Evolutionary conservation across 768 basidiomycete species (phyloP).

Genomic region (Termitomyces sp.): DNA sequence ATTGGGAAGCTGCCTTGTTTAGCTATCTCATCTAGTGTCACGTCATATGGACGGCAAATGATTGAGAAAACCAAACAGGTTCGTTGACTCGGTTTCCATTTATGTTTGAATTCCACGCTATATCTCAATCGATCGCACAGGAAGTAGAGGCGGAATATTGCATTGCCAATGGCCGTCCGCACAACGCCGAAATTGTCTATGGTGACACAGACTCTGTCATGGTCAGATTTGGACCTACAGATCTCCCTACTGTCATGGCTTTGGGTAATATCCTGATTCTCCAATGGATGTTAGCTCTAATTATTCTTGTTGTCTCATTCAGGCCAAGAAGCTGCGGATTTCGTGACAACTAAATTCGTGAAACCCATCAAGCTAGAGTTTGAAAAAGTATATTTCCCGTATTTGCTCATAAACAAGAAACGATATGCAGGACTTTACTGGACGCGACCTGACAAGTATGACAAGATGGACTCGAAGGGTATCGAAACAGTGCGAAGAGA

Average conservation of each 20-base stretch:
- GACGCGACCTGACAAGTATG: conserved; percentile 93
- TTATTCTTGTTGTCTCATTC: conserved; percentile 4
- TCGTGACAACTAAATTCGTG: conserved; percentile 88
- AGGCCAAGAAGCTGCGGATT: conserved; percentile 91
- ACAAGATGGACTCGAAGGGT: conserved; percentile 99
- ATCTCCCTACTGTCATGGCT: conserved; percentile 84
- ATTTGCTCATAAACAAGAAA: conserved; percentile 97
- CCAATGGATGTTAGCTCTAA: background rate
- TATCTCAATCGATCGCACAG: conserved; percentile 28
- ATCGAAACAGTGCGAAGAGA: conserved; percentile 99
- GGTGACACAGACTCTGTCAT: conserved; percentile 99
- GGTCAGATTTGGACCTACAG: conserved; percentile 92
- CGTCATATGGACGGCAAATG: conserved; percentile 98
- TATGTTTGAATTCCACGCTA: background rate
- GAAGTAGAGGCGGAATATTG: conserved; percentile 90
- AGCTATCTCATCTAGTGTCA: conserved; percentile 91
- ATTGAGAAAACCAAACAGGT: conserved; percentile 95
- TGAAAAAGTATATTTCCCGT: conserved; percentile 99
- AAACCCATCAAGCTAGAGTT: conserved; percentile 98
- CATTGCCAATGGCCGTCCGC: conserved; percentile 76
- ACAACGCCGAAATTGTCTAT: conserved; percentile 94
- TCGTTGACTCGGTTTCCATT: conserved; percentile 13
- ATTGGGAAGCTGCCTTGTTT: conserved; percentile 96
- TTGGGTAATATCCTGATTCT: conserved; percentile 52
- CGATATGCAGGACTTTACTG: conserved; percentile 98